These are phyloP conservation scores for Puya raimondii DNA, from an alignment of 176 grass and related monocot genomes.

Conservation along the genomic window DNA sequence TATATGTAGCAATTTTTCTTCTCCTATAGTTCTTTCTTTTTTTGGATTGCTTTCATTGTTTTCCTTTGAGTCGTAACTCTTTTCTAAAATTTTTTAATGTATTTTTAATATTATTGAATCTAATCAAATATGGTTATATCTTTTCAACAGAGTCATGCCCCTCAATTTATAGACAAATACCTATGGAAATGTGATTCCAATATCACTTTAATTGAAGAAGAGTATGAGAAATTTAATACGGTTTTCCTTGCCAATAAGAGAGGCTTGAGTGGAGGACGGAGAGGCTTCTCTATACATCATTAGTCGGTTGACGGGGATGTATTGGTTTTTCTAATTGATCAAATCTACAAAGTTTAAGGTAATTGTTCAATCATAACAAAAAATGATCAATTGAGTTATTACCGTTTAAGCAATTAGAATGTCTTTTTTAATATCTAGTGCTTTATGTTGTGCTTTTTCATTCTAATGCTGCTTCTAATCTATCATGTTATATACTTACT, in stretches of 20 bases:
- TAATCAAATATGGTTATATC: too few relatives aligned
- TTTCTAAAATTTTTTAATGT: too few relatives aligned
- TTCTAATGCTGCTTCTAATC: too few relatives aligned
- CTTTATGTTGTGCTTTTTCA: too few relatives aligned
- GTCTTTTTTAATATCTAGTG: conserved; percentile 1
- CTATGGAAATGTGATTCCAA: conserved; percentile 40
- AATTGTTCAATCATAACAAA: background rate
- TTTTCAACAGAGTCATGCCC: conserved; percentile 44
- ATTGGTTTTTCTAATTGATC: conserved; percentile 49
- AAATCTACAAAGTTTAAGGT: conserved; percentile 47
- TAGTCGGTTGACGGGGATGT: conserved; percentile 71
- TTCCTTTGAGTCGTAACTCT: too few relatives aligned
- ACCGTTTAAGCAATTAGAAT: background rate
- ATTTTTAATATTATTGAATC: too few relatives aligned
- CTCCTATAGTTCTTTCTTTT: too few relatives aligned
- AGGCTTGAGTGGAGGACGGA: conserved; percentile 61
- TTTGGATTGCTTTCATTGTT: too few relatives aligned
- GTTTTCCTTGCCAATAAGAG: conserved; percentile 41
- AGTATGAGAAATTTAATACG: conserved; percentile 17
- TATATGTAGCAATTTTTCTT: too few relatives aligned
- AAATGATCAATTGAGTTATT: background rate
- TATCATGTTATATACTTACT: too few relatives aligned
- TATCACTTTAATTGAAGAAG: conserved; percentile 29
- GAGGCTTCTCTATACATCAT: conserved; percentile 51
- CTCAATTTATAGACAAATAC: conserved; percentile 39